Conservation (phyloP, 805 yeast genomes). For the Kuraishia molischiana region DNA sequence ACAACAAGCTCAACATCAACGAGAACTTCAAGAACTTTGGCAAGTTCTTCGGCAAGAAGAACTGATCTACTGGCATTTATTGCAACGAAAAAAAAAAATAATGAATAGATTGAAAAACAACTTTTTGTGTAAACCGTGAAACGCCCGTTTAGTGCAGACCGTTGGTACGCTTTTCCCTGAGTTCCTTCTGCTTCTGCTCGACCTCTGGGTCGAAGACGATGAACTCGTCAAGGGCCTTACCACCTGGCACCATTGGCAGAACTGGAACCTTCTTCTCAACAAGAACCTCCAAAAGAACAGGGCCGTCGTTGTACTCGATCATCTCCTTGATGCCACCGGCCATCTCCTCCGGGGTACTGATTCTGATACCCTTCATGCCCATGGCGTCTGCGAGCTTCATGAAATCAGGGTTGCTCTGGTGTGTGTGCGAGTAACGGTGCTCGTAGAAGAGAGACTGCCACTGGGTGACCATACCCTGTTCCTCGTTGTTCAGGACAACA, state of each 20-base stretch:
- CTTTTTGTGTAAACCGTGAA: not conserved
- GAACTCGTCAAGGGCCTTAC: conserved; percentile 90
- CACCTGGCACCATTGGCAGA: conserved; percentile 96
- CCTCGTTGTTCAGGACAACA: conserved; percentile 88
- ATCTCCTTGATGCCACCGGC: conserved; percentile 51
- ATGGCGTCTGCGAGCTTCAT: conserved; percentile 89
- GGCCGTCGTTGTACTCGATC: conserved; percentile 65
- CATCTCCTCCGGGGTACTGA: conserved; percentile 59
- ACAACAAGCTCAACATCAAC: conserved; percentile 54
- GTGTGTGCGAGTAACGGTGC: conserved; percentile 96
- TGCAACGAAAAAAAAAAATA: not conserved
- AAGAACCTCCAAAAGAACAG: conserved; percentile 81
- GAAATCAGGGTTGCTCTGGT: conserved; percentile 91
- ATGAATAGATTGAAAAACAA: not conserved
- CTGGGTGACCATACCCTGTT: conserved; percentile 99
- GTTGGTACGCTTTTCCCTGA: conserved; percentile 64
- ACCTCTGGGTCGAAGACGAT: conserved; percentile 77
- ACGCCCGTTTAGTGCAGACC: conserved; percentile 43
- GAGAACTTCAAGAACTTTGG: conserved; percentile 60
- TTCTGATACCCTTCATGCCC: conserved; percentile 80
- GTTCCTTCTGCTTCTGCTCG: conserved; percentile 58
- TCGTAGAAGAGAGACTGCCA: conserved; percentile 98
- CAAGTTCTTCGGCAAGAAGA: conserved; percentile 34
- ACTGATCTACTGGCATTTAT: conserved; percentile 9
- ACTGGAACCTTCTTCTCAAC: conserved; percentile 94